phyloP scores from a whole-genome alignment of 257 asterid genomes.

The Capsicum pubescens region DNA sequence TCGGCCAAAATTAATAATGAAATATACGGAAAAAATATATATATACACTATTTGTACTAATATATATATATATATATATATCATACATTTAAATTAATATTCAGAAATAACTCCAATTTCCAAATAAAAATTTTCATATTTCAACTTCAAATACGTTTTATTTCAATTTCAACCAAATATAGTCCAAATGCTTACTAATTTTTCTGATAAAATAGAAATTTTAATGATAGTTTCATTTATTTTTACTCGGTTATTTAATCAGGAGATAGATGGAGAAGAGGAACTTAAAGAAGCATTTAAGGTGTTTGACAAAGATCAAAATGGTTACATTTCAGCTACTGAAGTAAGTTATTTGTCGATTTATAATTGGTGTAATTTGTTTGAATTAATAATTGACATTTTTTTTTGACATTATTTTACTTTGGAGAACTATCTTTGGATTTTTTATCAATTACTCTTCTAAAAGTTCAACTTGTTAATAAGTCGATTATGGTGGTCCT shows the following conservation, averaged over 20 bases:
- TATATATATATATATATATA: too few species aligned
- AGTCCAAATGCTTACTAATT: too few species aligned
- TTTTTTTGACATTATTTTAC: background rate
- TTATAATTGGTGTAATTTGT: background rate
- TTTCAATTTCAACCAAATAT: too few species aligned
- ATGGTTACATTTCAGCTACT: slow-evolving; percentile 55
- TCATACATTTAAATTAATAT: too few species aligned
- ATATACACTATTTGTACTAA: too few species aligned
- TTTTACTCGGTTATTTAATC: background rate
- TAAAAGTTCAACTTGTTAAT: background rate
- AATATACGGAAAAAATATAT: too few species aligned
- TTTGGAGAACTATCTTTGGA: background rate
- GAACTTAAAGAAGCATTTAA: slow-evolving; percentile 60
- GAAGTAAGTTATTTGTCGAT: slow-evolving; percentile 38
- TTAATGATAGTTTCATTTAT: too few species aligned
- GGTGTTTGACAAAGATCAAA: slow-evolving; percentile 61
- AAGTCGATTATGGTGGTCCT: background rate
- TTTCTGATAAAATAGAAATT: too few species aligned
- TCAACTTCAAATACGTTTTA: background rate
- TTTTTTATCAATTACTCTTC: background rate
- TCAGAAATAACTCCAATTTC: background rate
- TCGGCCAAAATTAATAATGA: too few species aligned
- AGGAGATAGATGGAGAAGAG: slow-evolving; percentile 56
- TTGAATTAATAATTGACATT: too few species aligned
- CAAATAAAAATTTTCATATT: too few species aligned